Evolutionary conservation across 208 protist species (phyloP).

Genomic region (Acanthamoeba castellanii): DNA sequence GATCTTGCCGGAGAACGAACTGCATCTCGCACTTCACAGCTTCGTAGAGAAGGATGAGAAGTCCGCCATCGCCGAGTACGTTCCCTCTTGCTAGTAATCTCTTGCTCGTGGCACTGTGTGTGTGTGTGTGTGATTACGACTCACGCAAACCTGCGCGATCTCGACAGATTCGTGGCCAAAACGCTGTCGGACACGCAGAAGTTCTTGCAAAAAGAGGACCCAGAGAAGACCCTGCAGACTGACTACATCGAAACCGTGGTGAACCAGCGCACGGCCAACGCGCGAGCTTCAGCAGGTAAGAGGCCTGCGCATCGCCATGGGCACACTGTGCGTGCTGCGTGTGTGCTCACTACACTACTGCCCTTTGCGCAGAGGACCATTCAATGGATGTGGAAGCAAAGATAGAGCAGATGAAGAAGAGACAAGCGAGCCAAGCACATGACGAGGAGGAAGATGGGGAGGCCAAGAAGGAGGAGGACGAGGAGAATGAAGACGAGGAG

Average conservation of each 20-base stretch:
- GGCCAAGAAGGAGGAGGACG: not conserved
- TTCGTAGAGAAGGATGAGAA: constrained; percentile 86
- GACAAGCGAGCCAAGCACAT: not conserved
- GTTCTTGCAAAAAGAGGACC: constrained; percentile 26
- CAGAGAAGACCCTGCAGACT: constrained; percentile 39
- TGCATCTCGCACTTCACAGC: constrained; percentile 76
- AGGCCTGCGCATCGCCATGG: no score
- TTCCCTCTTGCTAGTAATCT: not conserved
- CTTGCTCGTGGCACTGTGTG: not conserved
- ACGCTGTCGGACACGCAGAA: constrained; percentile 5
- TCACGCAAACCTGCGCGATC: not conserved
- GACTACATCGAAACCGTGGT: constrained; percentile 28
- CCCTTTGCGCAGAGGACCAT: not conserved
- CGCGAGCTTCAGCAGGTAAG: not conserved
- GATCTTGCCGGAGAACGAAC: constrained; percentile 77
- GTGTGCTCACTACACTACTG: no score
- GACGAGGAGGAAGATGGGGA: not conserved
- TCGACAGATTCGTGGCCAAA: constrained; percentile 16
- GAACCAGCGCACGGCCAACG: constrained; percentile 4
- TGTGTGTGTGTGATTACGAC: not conserved
- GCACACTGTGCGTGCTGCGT: not conserved
- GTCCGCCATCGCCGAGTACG: constrained; percentile 74
- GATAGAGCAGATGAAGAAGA: constrained; percentile 35
- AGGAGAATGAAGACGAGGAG: constrained; percentile 20
- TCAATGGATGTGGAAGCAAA: constrained; percentile 8